Base-by-base conservation (phyloP, 1,139 yeast genomes). In the Zygoascus meyerae region DNA sequence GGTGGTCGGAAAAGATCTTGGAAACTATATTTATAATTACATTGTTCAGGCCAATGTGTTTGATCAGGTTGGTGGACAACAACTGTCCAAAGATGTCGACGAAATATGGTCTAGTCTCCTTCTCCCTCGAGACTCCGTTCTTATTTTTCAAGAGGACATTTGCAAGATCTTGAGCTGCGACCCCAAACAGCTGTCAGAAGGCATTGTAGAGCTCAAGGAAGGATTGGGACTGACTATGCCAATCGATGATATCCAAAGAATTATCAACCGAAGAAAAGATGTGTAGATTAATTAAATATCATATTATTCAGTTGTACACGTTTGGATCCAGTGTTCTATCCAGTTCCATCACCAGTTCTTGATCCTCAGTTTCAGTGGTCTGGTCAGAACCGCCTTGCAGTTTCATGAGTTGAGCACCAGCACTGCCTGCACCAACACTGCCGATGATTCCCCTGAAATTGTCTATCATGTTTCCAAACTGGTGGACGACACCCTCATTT, bases 21-120 rank as follows among this genome's bases (percentile, higher is more conserved):
- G 81, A 8, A 65, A 66, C 28, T 72, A 78, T 40, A 64, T 81
- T 52, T 70, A 73, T 57, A 83, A 80, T 53, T 77, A 78, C 47
- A 72, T 84, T 42, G 69, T 84, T 42, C 79, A 82, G 52, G 76
- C 81, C 44, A 83, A 83, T 60, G 75, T 71, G 52, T 87, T 87
- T 64, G 75, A 74, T 39, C 53, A 57, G 11, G 43, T 53, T 1
- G 95, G 95, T 0, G 74, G 80, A 1, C 55, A 57, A 6, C 90
- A 83, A 58, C 68, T 87, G 17, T 60, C 67, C 5, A 54, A 62
- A 3, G 95, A 86, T 61, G 67, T 82, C 34, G 61, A 65, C 1
- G 71, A 71, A 34, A 52, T 83, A n/a, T 69, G 73, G 54, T 58
- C 63, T 2, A 35, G 47, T 6, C 47, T 56, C 29, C 41, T 61